Base-by-base conservation (phyloP, 768 basidiomycete genomes). In the Fistulinella prunicolor region DNA sequence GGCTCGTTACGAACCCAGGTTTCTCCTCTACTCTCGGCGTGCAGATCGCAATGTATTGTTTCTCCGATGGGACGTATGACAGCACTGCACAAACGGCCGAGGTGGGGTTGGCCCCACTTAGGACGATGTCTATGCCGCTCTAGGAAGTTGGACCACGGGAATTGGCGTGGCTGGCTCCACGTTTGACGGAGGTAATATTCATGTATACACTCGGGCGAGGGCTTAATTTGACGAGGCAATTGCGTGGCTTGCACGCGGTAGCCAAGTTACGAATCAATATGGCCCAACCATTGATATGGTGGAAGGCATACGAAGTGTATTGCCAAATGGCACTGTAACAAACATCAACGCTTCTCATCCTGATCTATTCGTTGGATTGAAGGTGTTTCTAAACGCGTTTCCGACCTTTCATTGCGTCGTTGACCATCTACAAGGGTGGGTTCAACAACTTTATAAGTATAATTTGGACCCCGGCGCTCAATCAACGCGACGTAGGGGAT, bases 11-110 rank as follows among this genome's bases (percentile, higher is more conserved):
- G 3, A 83, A 82, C 55, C 74, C 71, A 0, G 75, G 75, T 2
- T 83, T 82, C 50, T 81, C 81, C 0, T 84, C 84, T 0, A 84
- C 83, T 0, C 51, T 59, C 1, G 83, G 82, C 26, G 74, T 85
- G 12, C 80, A 80, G 13, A 83, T 85, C 8, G 64, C 77, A 8
- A 76, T 84, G 79, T 60, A 50, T 32, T 65, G 70, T 2, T 81
- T 83, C 57, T 67, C 69, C 4, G 51, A 73, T 16, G 71, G 80
- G 19, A 65, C 44, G 1, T 81, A 80, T 44, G 60, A 79, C 38
- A 48, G 60, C 2, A 45, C 53, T 0, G 54, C 70, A 0, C 66
- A 73, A 45, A 80, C 74, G 0, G 78, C 62, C 2, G 66, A 58
- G 10, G 51, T 74, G 71, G 68, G 28, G 58, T 70, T 8, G 73